Base-by-base conservation (phyloP, 148 eudicot species). In the Dianthus caryophyllus region DNA sequence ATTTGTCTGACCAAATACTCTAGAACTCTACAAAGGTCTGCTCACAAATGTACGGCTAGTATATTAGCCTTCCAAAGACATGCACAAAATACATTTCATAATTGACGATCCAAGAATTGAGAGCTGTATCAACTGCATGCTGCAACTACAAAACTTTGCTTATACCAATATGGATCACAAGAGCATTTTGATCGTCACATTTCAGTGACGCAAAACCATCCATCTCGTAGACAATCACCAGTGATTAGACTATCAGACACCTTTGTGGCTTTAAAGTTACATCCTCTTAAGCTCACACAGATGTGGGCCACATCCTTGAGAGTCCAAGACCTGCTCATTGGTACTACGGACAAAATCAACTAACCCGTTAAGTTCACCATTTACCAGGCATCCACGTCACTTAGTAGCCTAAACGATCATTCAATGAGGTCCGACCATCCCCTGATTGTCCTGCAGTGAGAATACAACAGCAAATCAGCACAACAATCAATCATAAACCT, bases 351-450 rank as follows among this genome's bases (percentile, higher is more conserved):
- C 20, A 25, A 17, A 33, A 22, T 25, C 73, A 33, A 50, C 30
- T 22, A 15, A 13, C 0, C 18, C 17, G 36, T 29, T 21, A 20
- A 39, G 9, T 56, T 41, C n/a, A 69, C 21, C 41, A 48, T 29
- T 22, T 15, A 63, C 2, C 51, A 2, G 7, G 38, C 38, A 2
- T 3, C 38, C n/a, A 22, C 25, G 7, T n/a, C 16, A 21, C 39
- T 89, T 71, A 94, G 77, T 94, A 94, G 60, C 99, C 99, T 65
- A 75, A 78, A 10, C 93, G 97, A 67, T 94, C 99, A 78, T 94
- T 94, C 80, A 94, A 60, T 22, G 99, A 86, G 41, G 99, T 90
- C 54, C 99, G 80, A 44, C 97, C 99, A 85, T 94, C 99, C 13
- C 99, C 99, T 31, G 97, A 90, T 87, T 94, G 99, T 65, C 99